Percentiles rank a stretch among this genome's conserved stretches.
These are phyloP conservation scores for Fagus sylvatica DNA, from an alignment of 306 rosid species.

Conservation along the genomic window DNA sequence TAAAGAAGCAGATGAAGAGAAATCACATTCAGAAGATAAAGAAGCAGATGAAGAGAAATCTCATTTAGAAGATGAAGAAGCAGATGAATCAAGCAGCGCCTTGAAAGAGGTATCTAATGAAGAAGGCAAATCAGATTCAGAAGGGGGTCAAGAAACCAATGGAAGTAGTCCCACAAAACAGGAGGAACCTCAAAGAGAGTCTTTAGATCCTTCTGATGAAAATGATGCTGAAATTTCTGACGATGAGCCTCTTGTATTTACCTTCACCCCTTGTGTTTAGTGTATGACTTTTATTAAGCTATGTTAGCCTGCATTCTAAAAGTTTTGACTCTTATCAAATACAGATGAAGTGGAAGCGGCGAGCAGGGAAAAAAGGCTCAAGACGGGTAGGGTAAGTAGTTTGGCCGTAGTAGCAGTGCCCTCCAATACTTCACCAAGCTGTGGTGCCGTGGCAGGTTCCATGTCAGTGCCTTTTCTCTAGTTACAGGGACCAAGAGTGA, in stretches of 20 bases:
- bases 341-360: constrained; percentile 83
- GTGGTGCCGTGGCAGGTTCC: constrained; percentile 32
- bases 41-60: constrained; percentile 26
- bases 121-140: constrained; percentile 45
- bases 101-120: constrained; percentile 43
- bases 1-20: constrained; percentile 22
- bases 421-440: constrained; percentile 23
- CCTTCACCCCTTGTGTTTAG: constrained; percentile 23
- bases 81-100: constrained; percentile 44
- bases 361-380: constrained; percentile 53
- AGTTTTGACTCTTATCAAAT: constrained; percentile 23
- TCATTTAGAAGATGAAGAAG: constrained; percentile 55
- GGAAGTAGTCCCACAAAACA: constrained; percentile 38
- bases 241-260: constrained; percentile 83
- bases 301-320: neutral
- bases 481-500: constrained; percentile 21
- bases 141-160: constrained; percentile 42
- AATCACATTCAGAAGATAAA: constrained; percentile 34
- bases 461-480: constrained; percentile 13
- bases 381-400: constrained; percentile 30
- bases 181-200: constrained; percentile 32
- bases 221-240: constrained; percentile 64
- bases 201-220: constrained; percentile 32
- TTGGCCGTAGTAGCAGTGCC: constrained; percentile 15
- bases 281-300: neutral